These are phyloP conservation scores for Rubus parviflorus DNA, from an alignment of 306 rosid species.

Conservation along the genomic window DNA sequence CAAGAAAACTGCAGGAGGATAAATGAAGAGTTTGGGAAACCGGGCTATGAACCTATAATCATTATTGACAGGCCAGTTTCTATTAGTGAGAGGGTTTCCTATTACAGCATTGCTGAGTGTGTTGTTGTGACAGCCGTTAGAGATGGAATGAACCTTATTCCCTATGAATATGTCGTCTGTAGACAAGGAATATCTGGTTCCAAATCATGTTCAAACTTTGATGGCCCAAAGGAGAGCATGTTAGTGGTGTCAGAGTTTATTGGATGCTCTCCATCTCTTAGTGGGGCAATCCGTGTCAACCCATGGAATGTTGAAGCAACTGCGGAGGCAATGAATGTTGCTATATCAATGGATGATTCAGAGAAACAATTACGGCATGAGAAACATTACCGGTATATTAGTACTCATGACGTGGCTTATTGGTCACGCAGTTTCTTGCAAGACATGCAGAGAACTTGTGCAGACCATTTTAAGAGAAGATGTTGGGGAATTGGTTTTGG, in stretches of 20 bases:
- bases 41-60: slow-evolving; percentile 66
- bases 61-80: slow-evolving; percentile 59
- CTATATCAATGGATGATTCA: slow-evolving; percentile 56
- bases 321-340: slow-evolving; percentile 72
- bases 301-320: slow-evolving; percentile 83
- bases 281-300: slow-evolving; percentile 78
- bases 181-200: slow-evolving; percentile 63
- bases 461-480: slow-evolving; percentile 64
- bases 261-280: slow-evolving; percentile 85
- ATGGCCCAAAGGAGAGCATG: slow-evolving; percentile 68
- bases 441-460: slow-evolving; percentile 78
- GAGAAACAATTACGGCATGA: slow-evolving; percentile 73
- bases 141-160: slow-evolving; percentile 86
- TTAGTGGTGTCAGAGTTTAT: slow-evolving; percentile 79
- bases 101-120: slow-evolving; percentile 79
- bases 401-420: slow-evolving; percentile 72
- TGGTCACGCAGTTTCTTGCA: slow-evolving; percentile 85
- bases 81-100: slow-evolving; percentile 59
- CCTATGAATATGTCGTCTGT: slow-evolving; percentile 78
- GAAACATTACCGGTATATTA: slow-evolving; percentile 75
- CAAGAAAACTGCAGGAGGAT: slow-evolving; percentile 59
- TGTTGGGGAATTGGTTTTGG: slow-evolving; percentile 82
- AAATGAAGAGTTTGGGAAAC: slow-evolving; percentile 56
- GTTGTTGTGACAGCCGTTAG: slow-evolving; percentile 82
- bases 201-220: slow-evolving; percentile 43